Base-by-base conservation (phyloP, 495 filamentous ascomycete species). In the Jackrogersella minutella region DNA sequence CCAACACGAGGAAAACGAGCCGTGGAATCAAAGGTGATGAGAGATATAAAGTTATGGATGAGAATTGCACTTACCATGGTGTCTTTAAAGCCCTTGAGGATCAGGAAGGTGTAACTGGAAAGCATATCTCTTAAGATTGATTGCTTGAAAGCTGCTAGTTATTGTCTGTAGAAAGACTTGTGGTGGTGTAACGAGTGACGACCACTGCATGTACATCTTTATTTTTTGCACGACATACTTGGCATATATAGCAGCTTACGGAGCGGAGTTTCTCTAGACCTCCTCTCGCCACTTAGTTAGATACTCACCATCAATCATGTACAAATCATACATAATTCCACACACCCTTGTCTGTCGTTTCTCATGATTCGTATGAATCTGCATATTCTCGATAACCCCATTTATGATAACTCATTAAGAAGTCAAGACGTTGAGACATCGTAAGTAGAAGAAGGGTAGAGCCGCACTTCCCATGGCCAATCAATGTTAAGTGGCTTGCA, bases 1-100 rank as follows among this genome's bases (percentile, higher is more conserved):
- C 44, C 21, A 70, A 70, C 30, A 70, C 62, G 21, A 37, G 62
- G n/a, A 41, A 24, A 13, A 62, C 36, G 37, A 58, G 52, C 17
- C 57, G 58, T 3, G 63, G 58, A 0, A 19, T 61, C 2, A 61
- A 22, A 3, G 67, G 62, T 1, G 51, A 47, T 11, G 67, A 70
- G 37, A 62, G 57, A 55, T 70, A 66, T 21, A 17, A 6, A 13
- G 36, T 57, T 17, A 62, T 66, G 62, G 49, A 66, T 21, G 49
- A 61, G 13, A 70, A 70, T 21, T 66, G 67, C 9, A 66, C 62
- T 5, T 70, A 66, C 21, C 13, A 57, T 5, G 67, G 67, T 1
- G 66, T 70, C 37, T 47, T 39, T 16, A 52, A 70, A 52, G 62
- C 33, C 4, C 28, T 70, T 7, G 44, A 66, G 40, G 37, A 13